Evolutionary conservation across 2,329 filamentous ascomycete species (phyloP).

Genomic region (Periconia digitata): DNA sequence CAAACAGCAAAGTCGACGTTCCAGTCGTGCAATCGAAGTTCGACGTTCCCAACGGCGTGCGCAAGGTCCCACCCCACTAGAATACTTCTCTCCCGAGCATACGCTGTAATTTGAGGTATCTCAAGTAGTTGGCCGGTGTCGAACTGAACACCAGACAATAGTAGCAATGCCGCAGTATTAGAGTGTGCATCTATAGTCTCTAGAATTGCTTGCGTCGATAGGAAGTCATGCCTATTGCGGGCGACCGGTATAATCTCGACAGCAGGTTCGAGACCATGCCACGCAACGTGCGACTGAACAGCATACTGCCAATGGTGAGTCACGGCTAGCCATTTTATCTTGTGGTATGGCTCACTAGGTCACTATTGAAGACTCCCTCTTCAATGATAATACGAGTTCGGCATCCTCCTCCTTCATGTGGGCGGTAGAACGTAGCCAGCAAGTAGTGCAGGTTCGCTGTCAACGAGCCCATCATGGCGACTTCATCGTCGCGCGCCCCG

Average conservation of each 20-base stretch:
- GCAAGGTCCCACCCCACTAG: conserved; percentile 85
- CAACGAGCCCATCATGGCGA: too few species aligned
- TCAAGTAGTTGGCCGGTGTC: conserved; percentile 89
- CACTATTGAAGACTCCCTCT: too few species aligned
- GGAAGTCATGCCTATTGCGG: conserved; percentile 62
- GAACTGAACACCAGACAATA: conserved; percentile 86
- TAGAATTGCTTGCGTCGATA: conserved; percentile 71
- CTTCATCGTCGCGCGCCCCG: too few species aligned
- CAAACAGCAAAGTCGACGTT: conserved; percentile 86
- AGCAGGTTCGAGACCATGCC: conserved; percentile 65
- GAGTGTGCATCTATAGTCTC: conserved; percentile 73
- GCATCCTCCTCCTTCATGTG: too few species aligned
- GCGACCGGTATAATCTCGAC: conserved; percentile 69
- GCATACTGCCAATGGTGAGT: conserved; percentile 69
- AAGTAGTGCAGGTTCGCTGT: too few species aligned
- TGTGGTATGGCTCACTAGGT: too few species aligned
- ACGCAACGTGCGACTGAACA: conserved; percentile 76
- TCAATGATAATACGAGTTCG: too few species aligned
- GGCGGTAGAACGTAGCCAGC: too few species aligned
- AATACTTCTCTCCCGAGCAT: conserved; percentile 71
- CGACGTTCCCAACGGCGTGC: conserved; percentile 82
- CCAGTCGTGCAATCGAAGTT: conserved; percentile 82
- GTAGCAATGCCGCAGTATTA: conserved; percentile 69
- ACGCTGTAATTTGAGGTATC: conserved; percentile 73
- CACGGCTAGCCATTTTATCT: too few species aligned